phyloP scores from a whole-genome alignment of 2,329 filamentous ascomycete species.

The Lasiodiplodia theobromae region DNA sequence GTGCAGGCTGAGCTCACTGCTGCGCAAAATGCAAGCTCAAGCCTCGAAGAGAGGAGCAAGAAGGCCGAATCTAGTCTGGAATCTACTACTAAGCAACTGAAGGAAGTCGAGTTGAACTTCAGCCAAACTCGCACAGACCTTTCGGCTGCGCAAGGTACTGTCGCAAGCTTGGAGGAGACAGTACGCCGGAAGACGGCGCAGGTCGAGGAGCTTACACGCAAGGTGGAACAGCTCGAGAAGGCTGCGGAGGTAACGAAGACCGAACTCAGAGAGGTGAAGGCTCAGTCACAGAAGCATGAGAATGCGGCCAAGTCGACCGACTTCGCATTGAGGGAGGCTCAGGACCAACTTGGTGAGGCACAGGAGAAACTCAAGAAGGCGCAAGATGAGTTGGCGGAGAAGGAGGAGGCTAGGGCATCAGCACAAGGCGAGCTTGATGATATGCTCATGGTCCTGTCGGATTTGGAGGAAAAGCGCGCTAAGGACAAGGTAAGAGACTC shows the following conservation, averaged over 20 bases:
- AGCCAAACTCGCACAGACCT: constrained; percentile 16
- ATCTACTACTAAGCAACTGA: constrained; percentile 22
- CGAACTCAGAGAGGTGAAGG: constrained; percentile 33
- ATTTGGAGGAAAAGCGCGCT: constrained; percentile 54
- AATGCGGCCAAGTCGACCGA: constrained; percentile 13
- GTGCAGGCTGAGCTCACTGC: constrained; percentile 35
- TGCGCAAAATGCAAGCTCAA: constrained; percentile 30
- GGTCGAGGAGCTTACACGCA: constrained; percentile 29
- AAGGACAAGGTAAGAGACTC: constrained; percentile 45
- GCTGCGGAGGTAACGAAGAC: constrained; percentile 30
- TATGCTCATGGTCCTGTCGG: constrained; percentile 56
- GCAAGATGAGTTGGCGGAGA: constrained; percentile 41
- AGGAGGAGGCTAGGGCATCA: constrained; percentile 46
- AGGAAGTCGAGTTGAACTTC: constrained; percentile 27
- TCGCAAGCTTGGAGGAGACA: constrained; percentile 34
- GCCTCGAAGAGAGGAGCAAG: constrained; percentile 21
- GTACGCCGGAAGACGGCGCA: constrained; percentile 32
- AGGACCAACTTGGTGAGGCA: constrained; percentile 30
- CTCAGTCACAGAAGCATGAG: constrained; percentile 28
- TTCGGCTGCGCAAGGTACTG: constrained; percentile 12
- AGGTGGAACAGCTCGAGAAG: constrained; percentile 29
- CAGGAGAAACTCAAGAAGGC: constrained; percentile 39
- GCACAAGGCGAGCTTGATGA: constrained; percentile 56
- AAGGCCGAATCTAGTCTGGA: constrained; percentile 28
- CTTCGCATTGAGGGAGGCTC: constrained; percentile 36